A percentile compares a stretch with the other conserved stretches of the same genome.
Conservation (phyloP, 2,329 filamentous ascomycete species). For the Setomelanomma holmii region DNA sequence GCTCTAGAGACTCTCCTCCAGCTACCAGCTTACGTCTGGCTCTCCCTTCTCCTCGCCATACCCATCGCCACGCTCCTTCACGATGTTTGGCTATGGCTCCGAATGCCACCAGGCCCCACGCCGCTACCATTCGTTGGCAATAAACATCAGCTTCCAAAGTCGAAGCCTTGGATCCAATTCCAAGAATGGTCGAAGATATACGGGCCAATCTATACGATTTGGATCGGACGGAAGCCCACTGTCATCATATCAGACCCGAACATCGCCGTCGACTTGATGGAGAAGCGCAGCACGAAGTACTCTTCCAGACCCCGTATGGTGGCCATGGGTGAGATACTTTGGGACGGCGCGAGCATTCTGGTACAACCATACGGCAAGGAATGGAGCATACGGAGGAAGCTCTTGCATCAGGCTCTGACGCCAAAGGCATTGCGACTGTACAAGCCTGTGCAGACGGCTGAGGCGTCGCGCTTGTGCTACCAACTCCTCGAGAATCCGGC, state of each 20-base stretch:
- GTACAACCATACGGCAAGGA: constrained; percentile 58
- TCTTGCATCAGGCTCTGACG: constrained; percentile 52
- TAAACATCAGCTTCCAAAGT: constrained; percentile 40
- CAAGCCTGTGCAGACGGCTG: constrained; percentile 58
- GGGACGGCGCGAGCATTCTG: constrained; percentile 54
- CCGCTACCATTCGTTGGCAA: constrained; percentile 56
- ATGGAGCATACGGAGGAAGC: constrained; percentile 53
- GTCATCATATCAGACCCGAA: constrained; percentile 55
- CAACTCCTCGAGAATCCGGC: constrained; percentile 51
- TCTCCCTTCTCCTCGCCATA: constrained; percentile 34
- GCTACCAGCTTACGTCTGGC: constrained; percentile 30
- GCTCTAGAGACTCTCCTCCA: constrained; percentile 30
- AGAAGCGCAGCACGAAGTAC: constrained; percentile 56
- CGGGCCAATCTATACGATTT: constrained; percentile 58
- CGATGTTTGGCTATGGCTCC: constrained; percentile 38
- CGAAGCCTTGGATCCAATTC: constrained; percentile 48
- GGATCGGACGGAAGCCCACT: constrained; percentile 56
- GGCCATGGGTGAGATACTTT: constrained; percentile 55
- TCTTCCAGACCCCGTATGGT: constrained; percentile 55
- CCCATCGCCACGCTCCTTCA: constrained; percentile 32
- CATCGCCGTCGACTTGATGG: constrained; percentile 55
- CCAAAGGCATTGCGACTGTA: constrained; percentile 55
- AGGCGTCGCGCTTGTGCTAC: constrained; percentile 55
- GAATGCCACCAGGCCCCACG: constrained; percentile 57
- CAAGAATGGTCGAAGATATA: constrained; percentile 55